Conservation (phyloP, 768 basidiomycete species). For the Tulasnella sp. region DNA sequence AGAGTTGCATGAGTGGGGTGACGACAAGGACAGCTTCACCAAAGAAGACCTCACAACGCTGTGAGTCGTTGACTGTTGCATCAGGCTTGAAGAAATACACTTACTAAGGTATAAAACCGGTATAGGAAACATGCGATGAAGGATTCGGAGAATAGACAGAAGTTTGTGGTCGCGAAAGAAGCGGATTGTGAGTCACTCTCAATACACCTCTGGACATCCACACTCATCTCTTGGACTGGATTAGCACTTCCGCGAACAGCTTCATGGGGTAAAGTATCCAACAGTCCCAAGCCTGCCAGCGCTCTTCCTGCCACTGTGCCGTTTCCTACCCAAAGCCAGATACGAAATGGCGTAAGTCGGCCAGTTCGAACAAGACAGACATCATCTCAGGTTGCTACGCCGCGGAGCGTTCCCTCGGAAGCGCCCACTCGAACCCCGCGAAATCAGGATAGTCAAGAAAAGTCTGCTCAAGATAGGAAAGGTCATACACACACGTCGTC, state of each 20-base stretch:
- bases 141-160: conserved; percentile 54
- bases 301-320: not conserved
- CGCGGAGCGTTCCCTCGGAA: not conserved
- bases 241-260: conserved; percentile 51
- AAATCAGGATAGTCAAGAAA: not conserved
- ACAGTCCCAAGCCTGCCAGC: conserved; percentile 5
- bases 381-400: not conserved
- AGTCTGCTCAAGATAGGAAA: not conserved
- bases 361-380: not conserved
- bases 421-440: not conserved
- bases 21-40: conserved; percentile 94
- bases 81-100: not conserved
- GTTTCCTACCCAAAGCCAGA: too few species aligned
- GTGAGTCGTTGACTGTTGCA: conserved; percentile 36
- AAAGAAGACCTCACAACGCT: conserved; percentile 91
- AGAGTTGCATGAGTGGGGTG: conserved; percentile 96
- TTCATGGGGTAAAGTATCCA: conserved; percentile 34
- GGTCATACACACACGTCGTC: conserved; percentile 9
- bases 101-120: not conserved
- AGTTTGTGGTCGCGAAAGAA: conserved; percentile 12
- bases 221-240: not conserved
- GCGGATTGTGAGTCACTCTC: not conserved
- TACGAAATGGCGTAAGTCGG: not conserved
- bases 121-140: conserved; percentile 86
- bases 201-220: conserved; percentile 8